These are phyloP conservation scores for Colletotrichum costaricense DNA, from an alignment of 2,329 filamentous ascomycete species.

Conservation along the genomic window DNA sequence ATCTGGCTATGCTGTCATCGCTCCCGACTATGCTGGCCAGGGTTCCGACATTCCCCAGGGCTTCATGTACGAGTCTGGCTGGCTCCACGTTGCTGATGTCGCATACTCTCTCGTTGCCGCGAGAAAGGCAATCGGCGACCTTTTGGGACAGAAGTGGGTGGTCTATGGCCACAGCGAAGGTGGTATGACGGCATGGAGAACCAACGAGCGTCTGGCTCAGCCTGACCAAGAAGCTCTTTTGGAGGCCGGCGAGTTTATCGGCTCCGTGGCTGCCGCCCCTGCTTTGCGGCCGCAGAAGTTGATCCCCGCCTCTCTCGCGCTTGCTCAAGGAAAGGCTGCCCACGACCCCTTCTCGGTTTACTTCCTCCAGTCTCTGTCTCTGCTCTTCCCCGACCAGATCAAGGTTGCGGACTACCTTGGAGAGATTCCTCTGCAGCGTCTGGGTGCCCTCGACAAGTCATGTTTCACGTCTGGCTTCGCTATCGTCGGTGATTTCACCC, in stretches of 20 bases:
- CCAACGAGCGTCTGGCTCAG: slow-evolving; percentile 39
- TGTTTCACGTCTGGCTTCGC: slow-evolving; percentile 29
- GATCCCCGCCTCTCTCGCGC: slow-evolving; percentile 25
- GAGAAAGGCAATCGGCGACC: slow-evolving; percentile 26
- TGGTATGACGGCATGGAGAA: slow-evolving; percentile 40
- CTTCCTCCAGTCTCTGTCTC: slow-evolving; percentile 34
- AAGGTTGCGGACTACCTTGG: slow-evolving; percentile 36
- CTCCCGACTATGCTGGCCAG: slow-evolving; percentile 26
- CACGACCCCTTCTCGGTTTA: slow-evolving; percentile 35
- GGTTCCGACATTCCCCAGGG: slow-evolving; percentile 37
- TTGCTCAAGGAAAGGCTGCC: slow-evolving; percentile 21
- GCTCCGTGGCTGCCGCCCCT: slow-evolving; percentile 32
- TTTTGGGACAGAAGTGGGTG: slow-evolving; percentile 38
- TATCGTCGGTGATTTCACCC: neutral
- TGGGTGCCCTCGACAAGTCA: slow-evolving; percentile 13
- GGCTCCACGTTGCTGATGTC: slow-evolving; percentile 38
- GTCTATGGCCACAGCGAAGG: slow-evolving; percentile 40
- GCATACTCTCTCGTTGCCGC: slow-evolving; percentile 34
- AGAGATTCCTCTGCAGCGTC: neutral
- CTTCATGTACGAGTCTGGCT: slow-evolving; percentile 38
- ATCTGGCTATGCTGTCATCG: slow-evolving; percentile 28
- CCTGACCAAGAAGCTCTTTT: neutral
- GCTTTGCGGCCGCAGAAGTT: slow-evolving; percentile 31
- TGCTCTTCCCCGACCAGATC: slow-evolving; percentile 31
- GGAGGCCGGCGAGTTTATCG: slow-evolving; percentile 30